Conservation (phyloP, 2,329 filamentous ascomycete genomes). For the Venturia effusa region DNA sequence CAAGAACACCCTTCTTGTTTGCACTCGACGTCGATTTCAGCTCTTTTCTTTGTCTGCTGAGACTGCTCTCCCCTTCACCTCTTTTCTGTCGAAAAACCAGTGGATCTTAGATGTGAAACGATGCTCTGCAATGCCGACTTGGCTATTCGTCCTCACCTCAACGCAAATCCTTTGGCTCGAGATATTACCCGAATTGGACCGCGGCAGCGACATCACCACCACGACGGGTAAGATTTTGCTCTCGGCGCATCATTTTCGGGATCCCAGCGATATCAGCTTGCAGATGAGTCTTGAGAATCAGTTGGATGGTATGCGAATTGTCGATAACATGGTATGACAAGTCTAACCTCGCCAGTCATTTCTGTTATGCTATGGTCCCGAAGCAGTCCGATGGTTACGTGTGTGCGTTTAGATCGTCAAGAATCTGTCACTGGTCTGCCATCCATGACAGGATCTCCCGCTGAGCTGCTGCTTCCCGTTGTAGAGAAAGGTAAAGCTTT, state of each 20-base stretch:
- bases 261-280: slow-evolving; percentile 37
- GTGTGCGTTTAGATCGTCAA: slow-evolving; percentile 3
- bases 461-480: not conserved
- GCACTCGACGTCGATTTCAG: slow-evolving; percentile 30
- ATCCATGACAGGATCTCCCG: not conserved
- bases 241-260: slow-evolving; percentile 44
- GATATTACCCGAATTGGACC: slow-evolving; percentile 16
- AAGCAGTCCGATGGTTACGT: not conserved
- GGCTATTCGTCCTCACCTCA: slow-evolving; percentile 50
- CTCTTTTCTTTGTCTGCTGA: not conserved
- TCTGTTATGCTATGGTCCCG: not conserved
- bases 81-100: not conserved
- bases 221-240: slow-evolving; percentile 27
- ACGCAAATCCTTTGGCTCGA: slow-evolving; percentile 32
- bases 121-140: slow-evolving; percentile 35
- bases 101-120: slow-evolving; percentile 41
- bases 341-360: not conserved
- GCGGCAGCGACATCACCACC: slow-evolving; percentile 13
- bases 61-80: not conserved
- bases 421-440: not conserved
- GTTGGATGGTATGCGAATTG: not conserved
- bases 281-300: slow-evolving; percentile 2
- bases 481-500: not conserved
- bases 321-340: not conserved
- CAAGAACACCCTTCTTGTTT: slow-evolving; percentile 40